These are phyloP conservation scores for Aspergillus pseudoterreus DNA, from an alignment of 2,329 filamentous ascomycete genomes.

Conservation along the genomic window DNA sequence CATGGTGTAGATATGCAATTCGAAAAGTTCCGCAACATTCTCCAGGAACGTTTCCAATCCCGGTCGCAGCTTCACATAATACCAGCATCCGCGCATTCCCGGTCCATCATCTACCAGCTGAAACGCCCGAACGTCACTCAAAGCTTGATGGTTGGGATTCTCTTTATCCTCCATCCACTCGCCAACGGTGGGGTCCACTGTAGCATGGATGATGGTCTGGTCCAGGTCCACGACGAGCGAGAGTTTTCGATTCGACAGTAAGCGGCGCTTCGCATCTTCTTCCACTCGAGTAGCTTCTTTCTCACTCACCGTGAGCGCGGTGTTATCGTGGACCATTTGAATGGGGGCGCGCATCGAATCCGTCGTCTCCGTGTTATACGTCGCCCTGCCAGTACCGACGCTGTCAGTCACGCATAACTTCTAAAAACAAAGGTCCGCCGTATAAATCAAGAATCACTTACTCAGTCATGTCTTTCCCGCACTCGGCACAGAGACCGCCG, in stretches of 20 bases:
- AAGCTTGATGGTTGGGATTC: constrained; percentile 86
- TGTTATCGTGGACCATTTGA: constrained; percentile 92
- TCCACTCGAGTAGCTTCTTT: constrained; percentile 77
- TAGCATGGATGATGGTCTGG: constrained; percentile 97
- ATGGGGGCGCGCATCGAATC: constrained; percentile 86
- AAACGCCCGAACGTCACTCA: constrained; percentile 84
- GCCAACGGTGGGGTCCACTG: constrained; percentile 90
- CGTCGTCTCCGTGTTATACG: constrained; percentile 74
- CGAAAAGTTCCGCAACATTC: constrained; percentile 74
- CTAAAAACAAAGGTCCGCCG: neutral
- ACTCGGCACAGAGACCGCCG: constrained; percentile 83
- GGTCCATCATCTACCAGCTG: constrained; percentile 84
- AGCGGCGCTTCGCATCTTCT: constrained; percentile 76
- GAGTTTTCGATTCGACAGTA: constrained; percentile 77
- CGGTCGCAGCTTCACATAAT: constrained; percentile 97
- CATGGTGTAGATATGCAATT: constrained; percentile 99
- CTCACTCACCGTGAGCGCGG: constrained; percentile 77
- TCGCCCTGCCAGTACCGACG: constrained; percentile 44
- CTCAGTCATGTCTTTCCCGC: constrained; percentile 95
- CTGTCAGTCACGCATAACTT: neutral
- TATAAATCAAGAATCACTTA: constrained; percentile 32
- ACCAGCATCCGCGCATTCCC: constrained; percentile 75
- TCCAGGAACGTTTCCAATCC: constrained; percentile 78
- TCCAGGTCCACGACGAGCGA: constrained; percentile 95
- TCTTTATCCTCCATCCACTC: constrained; percentile 89